A percentile compares a stretch with the other conserved stretches of the same genome.
Evolutionary conservation across 2,329 filamentous ascomycete genomes (phyloP).

Genomic region (Teratosphaeria epicoccoides): DNA sequence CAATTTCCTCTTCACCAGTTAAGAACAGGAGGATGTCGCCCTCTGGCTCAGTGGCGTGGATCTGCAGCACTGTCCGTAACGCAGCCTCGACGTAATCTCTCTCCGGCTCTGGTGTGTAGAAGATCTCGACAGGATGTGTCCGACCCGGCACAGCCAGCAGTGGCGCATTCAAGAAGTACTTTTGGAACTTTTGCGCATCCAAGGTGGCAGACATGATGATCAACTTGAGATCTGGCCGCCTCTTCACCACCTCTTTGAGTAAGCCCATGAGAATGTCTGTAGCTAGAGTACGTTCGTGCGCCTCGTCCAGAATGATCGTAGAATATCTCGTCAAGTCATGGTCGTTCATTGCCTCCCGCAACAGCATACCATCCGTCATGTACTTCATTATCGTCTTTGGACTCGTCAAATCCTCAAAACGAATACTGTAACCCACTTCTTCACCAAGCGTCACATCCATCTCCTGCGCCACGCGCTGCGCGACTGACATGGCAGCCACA

Average conservation of each 20-base stretch:
- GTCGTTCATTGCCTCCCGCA: constrained; percentile 94
- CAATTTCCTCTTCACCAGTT: constrained; percentile 97
- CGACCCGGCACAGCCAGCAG: constrained; percentile 87
- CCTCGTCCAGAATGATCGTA: constrained; percentile 96
- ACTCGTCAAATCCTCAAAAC: constrained; percentile 91
- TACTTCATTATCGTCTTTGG: constrained; percentile 91
- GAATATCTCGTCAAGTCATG: constrained; percentile 84
- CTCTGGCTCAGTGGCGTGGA: constrained; percentile 83
- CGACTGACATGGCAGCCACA: constrained; percentile 97
- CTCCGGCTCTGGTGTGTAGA: constrained; percentile 94
- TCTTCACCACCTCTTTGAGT: constrained; percentile 74
- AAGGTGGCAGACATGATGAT: constrained; percentile 98
- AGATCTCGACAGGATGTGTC: constrained; percentile 95
- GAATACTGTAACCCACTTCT: constrained; percentile 96
- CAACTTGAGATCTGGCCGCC: constrained; percentile 85
- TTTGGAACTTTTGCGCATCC: constrained; percentile 95
- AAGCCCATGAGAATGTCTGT: constrained; percentile 97
- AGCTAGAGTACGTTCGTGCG: constrained; percentile 91
- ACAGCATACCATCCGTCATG: constrained; percentile 99
- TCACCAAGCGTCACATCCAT: constrained; percentile 88
- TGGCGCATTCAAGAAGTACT: constrained; percentile 91
- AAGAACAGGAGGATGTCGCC: constrained; percentile 91
- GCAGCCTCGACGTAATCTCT: constrained; percentile 94
- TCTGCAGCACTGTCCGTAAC: constrained; percentile 88
- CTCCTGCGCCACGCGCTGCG: constrained; percentile 93